Base-by-base conservation (phyloP, 192 early-diverging fungal genomes). In the Umbelopsis sp. region DNA sequence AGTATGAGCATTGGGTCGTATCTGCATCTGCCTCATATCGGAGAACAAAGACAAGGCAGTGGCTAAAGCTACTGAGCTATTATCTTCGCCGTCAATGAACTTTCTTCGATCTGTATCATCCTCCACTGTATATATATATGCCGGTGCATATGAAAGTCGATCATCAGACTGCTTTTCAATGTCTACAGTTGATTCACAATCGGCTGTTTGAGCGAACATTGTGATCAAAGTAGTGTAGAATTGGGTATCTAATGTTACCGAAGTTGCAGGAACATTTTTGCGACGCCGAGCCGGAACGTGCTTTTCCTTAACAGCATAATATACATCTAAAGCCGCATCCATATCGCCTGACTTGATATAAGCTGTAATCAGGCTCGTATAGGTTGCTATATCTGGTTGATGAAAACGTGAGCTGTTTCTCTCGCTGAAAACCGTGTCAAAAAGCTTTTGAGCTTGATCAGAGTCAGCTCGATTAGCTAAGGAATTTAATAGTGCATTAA, bases 1-100 rank as follows among this genome's bases (percentile, higher is more conserved):
- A 18, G 51, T 71, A 48, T 79, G 67, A 10, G 35, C 35, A 8
- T 51, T 75, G 12, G 77, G 73, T 47, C 66, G 72, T 8, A 79
- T 68, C 23, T 49, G 73, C 25, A 71, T 30, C 15, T 71, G 41
- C 33, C 78, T 53, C 78, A 80, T 80, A 66, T 80, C 78, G 3
- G 67, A 67, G 21, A 80, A 80, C 35, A 80, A 33, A 4, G 35
- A 16, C 22, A 80, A 25, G 1, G 78, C 72, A 22, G 66, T 45
- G 4, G 51, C 16, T 11, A 78, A 25, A 16, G 27, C 50, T 25
- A 66, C 55, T 7, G 67, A 70, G 12, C 21, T 47, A 22, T 53
- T 27, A 15, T 66, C 45, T 20, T 46, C 55, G 46, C 41, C 12
- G 15, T 66, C 41, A 23, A 66, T 48, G 22, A 66, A 53, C 13